A percentile compares a stretch with the other conserved stretches of the same genome.
Conservation (phyloP, 352 stramenopile genomes). For the Albugo laibachii region DNA sequence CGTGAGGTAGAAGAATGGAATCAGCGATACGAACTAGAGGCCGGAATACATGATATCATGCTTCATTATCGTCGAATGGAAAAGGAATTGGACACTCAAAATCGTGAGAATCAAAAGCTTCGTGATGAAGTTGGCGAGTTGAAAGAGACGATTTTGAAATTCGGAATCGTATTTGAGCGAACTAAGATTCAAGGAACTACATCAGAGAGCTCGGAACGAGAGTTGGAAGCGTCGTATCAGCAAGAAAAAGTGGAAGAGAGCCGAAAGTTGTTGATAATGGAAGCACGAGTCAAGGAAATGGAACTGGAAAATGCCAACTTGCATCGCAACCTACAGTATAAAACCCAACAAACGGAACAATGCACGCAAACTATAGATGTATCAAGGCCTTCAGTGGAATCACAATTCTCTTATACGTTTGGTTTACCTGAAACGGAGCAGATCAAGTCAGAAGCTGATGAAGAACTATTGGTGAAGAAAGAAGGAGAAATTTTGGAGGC, state of each 20-base stretch:
- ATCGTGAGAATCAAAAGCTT: slow-evolving; percentile 31
- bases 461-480: not conserved
- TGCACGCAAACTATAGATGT: not conserved
- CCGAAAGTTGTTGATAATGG: slow-evolving; percentile 13
- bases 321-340: not conserved
- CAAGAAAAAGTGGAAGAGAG: slow-evolving; percentile 47
- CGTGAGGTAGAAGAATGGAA: slow-evolving; percentile 40
- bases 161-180: slow-evolving; percentile 30
- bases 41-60: slow-evolving; percentile 51
- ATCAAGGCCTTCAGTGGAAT: not conserved
- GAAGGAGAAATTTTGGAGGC: not conserved
- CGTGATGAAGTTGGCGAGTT: slow-evolving; percentile 37
- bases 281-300: not conserved
- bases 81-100: slow-evolving; percentile 33
- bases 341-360: not conserved
- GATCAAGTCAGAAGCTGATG: not conserved
- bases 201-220: slow-evolving; percentile 23
- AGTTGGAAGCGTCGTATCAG: slow-evolving; percentile 30
- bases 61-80: slow-evolving; percentile 53
- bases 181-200: slow-evolving; percentile 35
- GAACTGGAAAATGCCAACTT: slow-evolving; percentile 1
- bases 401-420: not conserved
- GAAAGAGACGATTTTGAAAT: slow-evolving; percentile 29
- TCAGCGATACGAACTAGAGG: slow-evolving; percentile 35
- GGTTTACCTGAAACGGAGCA: not conserved